Evolutionary conservation across 306 rosid genomes (phyloP).

Genomic region (Oxytropis ochrocephala): DNA sequence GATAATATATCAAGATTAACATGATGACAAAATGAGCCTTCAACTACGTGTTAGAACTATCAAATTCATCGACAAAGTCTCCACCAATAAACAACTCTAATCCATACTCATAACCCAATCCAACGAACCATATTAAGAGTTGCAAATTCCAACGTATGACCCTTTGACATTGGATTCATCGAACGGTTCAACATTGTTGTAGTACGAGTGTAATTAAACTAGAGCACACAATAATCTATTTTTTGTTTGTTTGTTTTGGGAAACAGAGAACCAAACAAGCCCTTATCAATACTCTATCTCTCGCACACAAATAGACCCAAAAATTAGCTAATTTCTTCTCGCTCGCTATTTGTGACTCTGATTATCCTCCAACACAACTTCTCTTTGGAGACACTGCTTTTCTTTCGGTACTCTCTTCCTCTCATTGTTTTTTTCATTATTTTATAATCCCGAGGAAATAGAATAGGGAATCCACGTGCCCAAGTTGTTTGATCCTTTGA

Average conservation of each 20-base stretch:
- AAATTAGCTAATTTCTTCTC: constrained; percentile 6
- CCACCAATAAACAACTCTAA: neutral
- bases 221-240: neutral
- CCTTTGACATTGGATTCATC: constrained; percentile 1
- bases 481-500: constrained; percentile 16
- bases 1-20: neutral
- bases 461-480: constrained; percentile 21
- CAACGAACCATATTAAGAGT: neutral
- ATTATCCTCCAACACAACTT: constrained; percentile 32
- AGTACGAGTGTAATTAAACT: neutral
- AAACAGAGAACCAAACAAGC: constrained; percentile 60
- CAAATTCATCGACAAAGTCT: neutral
- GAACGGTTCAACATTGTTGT: constrained; percentile 17
- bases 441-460: neutral
- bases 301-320: constrained; percentile 13
- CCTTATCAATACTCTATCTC: constrained; percentile 44
- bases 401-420: constrained; percentile 46
- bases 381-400: constrained; percentile 20
- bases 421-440: neutral
- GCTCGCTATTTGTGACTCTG: neutral
- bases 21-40: neutral
- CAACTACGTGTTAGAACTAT: neutral
- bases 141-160: neutral
- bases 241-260: constrained; percentile 36
- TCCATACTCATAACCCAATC: neutral